These are phyloP conservation scores for Puya raimondii DNA, from an alignment of 176 grass and related monocot genomes.

Conservation along the genomic window DNA sequence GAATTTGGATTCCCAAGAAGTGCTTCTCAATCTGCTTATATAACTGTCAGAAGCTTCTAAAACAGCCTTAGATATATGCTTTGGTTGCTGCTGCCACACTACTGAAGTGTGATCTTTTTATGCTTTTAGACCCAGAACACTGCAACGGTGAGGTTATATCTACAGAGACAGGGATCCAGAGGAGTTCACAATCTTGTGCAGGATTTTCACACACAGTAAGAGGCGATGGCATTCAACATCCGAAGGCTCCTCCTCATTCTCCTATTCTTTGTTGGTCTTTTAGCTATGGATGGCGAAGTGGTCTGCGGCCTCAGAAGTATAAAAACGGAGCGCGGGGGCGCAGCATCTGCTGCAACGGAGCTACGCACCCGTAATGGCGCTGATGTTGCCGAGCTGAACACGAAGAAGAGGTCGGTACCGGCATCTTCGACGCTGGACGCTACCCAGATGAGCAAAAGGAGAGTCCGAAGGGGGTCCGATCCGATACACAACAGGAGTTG, in stretches of 20 bases:
- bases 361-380: background rate
- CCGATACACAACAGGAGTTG: constrained; percentile 59
- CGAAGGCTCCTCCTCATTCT: constrained; percentile 14
- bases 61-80: constrained; percentile 39
- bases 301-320: constrained; percentile 28
- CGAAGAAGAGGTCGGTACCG: constrained; percentile 12
- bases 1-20: constrained; percentile 20
- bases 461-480: constrained; percentile 46
- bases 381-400: constrained; percentile 5
- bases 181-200: constrained; percentile 5
- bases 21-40: background rate
- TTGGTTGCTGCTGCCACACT: constrained; percentile 5
- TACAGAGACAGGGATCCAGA: constrained; percentile 21
- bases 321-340: constrained; percentile 13
- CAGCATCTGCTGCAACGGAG: background rate
- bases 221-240: constrained; percentile 22
- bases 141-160: constrained; percentile 32
- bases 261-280: constrained; percentile 26
- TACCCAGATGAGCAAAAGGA: constrained; percentile 37
- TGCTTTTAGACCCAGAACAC: constrained; percentile 35
- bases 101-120: constrained; percentile 18
- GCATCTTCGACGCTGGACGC: constrained; percentile 11
- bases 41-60: constrained; percentile 47
- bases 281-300: constrained; percentile 7
- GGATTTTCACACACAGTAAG: constrained; percentile 28